Base-by-base conservation (phyloP, 306 rosid species). In the Lathyrus tuberosus region DNA sequence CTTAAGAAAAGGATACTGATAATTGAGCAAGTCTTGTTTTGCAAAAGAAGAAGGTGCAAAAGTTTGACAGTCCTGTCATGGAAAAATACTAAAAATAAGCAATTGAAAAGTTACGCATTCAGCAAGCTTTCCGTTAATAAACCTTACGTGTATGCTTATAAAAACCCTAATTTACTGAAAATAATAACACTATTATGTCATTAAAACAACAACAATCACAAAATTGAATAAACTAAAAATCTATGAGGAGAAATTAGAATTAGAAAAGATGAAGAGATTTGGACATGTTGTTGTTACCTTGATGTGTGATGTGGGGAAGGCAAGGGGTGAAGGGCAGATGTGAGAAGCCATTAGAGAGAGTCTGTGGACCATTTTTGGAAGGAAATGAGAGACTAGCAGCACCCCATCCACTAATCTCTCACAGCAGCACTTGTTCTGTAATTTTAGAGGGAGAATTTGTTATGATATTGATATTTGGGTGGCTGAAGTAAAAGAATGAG, bases 261-360 rank as follows among this genome's bases (percentile, higher is more conserved):
- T 30, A 4, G 33, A 57, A 5, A 46, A 14, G 42, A 8, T 24
- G 18, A 16, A 57, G 38, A 62, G 26, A 62, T 62, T 26, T 9
- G 8, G 40, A 41, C 10, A 20, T 37, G 69, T 41, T 11, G 61
- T 46, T 11, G 64, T 76, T 78, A 93, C 96, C 90, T 90, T 86
- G 52, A 79, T 17, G 30, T 48, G 67, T 60, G 67, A 4, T 70
- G 71, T 22, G 22, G 72, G 2, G 42, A 78, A 51, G 69, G 46
- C 81, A 53, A 82, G 83, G 15, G 85, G 87, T 28, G 87, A 75
- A 71, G 86, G 88, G 76, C 78, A 86, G 31, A 78, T 84, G 67
- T 82, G 85, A 67, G 96, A 86, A 73, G 98, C 94, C 92, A 88
- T 86, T 48, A 85, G 59, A 75, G 86, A 82, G 22, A 86, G 76